phyloP scores from a whole-genome alignment of 495 filamentous ascomycete species.

The Cercophora samala region DNA sequence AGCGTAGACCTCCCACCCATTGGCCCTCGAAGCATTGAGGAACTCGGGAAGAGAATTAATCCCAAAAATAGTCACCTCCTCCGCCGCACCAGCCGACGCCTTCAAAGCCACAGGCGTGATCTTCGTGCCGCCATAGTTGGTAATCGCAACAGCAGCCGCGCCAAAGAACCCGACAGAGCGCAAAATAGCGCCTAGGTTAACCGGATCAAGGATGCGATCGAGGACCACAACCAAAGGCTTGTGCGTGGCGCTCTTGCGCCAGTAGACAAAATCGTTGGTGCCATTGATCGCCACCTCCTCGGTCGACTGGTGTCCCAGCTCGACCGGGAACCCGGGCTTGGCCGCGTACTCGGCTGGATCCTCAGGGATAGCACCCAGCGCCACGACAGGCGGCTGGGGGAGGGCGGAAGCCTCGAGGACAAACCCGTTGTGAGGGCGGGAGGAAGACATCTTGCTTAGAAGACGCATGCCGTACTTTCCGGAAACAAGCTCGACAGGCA shows the following conservation, averaged over 20 bases:
- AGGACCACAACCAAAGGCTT: conserved; percentile 77
- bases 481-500: conserved; percentile 52
- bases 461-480: conserved; percentile 52
- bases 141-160: conserved; percentile 68
- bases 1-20: conserved; percentile 83
- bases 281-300: conserved; percentile 75
- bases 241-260: conserved; percentile 42
- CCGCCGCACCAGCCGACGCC: conserved; percentile 79
- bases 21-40: conserved; percentile 58
- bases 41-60: conserved; percentile 64
- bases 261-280: conserved; percentile 35
- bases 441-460: conserved; percentile 76
- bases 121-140: conserved; percentile 63
- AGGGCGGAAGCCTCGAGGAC: conserved; percentile 84
- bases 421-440: conserved; percentile 88
- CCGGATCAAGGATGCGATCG: conserved; percentile 82
- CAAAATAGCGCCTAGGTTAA: conserved; percentile 85
- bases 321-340: conserved; percentile 51
- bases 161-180: conserved; percentile 84
- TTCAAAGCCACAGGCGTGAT: conserved; percentile 77
- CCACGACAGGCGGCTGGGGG: conserved; percentile 65
- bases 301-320: conserved; percentile 61
- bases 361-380: conserved; percentile 49
- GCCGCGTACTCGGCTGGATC: conserved; percentile 35
- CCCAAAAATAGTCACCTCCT: conserved; percentile 67